Conservation (phyloP, 805 yeast genomes). For the Lipomyces sp. region DNA sequence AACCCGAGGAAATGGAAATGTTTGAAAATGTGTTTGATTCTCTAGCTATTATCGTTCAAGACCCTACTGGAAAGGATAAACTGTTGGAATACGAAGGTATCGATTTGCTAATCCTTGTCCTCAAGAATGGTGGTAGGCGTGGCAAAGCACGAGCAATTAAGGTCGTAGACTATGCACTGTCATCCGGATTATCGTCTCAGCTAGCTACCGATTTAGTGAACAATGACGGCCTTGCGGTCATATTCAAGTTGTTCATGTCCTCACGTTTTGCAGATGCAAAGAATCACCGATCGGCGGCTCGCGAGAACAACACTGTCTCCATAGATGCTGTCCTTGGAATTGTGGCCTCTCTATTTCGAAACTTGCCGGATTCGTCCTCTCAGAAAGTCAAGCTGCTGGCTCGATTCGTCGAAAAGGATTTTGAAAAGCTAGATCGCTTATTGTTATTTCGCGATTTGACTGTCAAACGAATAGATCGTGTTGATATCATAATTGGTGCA, state of each 20-base stretch:
- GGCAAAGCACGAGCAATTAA: constrained; percentile 32
- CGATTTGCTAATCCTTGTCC: constrained; percentile 34
- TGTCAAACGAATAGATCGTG: constrained; percentile 15
- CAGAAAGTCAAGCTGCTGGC: constrained; percentile 34
- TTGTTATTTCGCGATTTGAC: constrained; percentile 18
- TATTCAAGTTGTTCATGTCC: constrained; percentile 35
- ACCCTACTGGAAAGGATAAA: constrained; percentile 29
- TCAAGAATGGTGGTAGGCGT: constrained; percentile 30
- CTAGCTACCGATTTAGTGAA: constrained; percentile 31
- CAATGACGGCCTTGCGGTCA: constrained; percentile 32
- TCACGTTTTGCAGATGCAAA: constrained; percentile 24
- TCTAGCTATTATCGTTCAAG: constrained; percentile 31
- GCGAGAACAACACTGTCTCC: constrained; percentile 23
- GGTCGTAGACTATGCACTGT: constrained; percentile 33
- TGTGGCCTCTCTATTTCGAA: constrained; percentile 35
- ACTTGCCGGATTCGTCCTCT: constrained; percentile 32
- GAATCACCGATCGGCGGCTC: constrained; percentile 14
- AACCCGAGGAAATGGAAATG: constrained; percentile 33
- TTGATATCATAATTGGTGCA: constrained; percentile 12
- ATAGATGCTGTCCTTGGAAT: constrained; percentile 37
- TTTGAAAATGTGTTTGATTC: constrained; percentile 37
- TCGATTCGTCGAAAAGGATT: constrained; percentile 36
- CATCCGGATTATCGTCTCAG: constrained; percentile 24
- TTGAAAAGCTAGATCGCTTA: constrained; percentile 30
- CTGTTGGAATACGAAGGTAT: constrained; percentile 38